A percentile compares a stretch with the other conserved stretches of the same genome.
Conservation (phyloP, 2,329 filamentous ascomycete species). For the Sclerotinia subarctica region DNA sequence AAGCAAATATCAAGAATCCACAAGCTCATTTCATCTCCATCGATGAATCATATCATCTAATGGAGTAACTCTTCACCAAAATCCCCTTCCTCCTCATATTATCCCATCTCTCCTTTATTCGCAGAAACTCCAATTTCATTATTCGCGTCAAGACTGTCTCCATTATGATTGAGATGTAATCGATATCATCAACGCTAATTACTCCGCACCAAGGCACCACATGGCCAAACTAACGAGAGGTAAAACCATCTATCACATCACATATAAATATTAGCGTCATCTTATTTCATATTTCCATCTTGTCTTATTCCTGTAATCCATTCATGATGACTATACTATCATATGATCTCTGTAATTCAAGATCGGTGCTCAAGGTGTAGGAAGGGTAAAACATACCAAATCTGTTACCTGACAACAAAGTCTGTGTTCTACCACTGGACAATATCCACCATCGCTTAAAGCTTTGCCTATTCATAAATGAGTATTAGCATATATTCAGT, state of each 20-base stretch:
- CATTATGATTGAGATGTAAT: too few species aligned
- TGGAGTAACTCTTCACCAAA: neutral
- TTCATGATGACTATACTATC: too few species aligned
- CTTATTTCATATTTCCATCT: neutral
- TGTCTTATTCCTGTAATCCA: too few species aligned
- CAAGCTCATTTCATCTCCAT: neutral
- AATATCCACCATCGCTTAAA: neutral
- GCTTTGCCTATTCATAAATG: neutral
- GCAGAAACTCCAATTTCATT: neutral
- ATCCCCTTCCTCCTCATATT: neutral
- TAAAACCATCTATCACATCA: neutral
- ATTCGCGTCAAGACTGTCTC: neutral
- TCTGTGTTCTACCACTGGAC: neutral
- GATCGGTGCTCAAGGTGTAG: too few species aligned
- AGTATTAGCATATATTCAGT: neutral
- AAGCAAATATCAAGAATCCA: neutral
- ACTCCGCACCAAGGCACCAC: neutral
- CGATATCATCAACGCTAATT: too few species aligned
- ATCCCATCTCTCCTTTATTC: too few species aligned
- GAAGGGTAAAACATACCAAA: too few species aligned
- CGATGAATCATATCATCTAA: neutral
- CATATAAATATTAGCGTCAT: neutral
- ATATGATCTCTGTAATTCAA: too few species aligned
- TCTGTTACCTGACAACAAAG: conserved; percentile 10
- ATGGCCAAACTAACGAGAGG: conserved; percentile 2